Percentiles rank a stretch among this genome's conserved stretches.
These are phyloP conservation scores for Shiraia sp. DNA, from an alignment of 2,329 filamentous ascomycete genomes.

Conservation along the genomic window DNA sequence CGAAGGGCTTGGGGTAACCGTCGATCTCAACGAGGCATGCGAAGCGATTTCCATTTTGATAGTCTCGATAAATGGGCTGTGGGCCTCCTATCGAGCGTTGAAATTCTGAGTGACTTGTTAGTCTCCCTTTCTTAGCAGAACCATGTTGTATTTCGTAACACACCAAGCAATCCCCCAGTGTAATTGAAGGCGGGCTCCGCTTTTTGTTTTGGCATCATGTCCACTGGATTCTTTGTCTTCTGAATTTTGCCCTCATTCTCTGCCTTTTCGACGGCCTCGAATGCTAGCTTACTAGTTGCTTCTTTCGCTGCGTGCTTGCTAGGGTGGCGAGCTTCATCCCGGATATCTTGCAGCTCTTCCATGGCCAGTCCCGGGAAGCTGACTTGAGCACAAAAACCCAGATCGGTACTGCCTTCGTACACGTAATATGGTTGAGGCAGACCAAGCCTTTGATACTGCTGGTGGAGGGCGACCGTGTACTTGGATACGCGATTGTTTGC, in stretches of 20 bases:
- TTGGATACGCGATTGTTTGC: not conserved
- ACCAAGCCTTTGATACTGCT: slow-evolving; percentile 9
- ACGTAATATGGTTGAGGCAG: slow-evolving; percentile 26
- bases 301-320: slow-evolving; percentile 52
- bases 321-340: not conserved
- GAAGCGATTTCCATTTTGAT: slow-evolving; percentile 34
- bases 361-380: slow-evolving; percentile 22
- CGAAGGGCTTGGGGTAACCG: slow-evolving; percentile 36
- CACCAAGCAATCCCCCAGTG: slow-evolving; percentile 46
- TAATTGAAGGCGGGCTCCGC: slow-evolving; percentile 27
- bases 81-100: slow-evolving; percentile 25
- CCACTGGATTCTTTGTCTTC: not conserved
- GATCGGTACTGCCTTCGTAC: slow-evolving; percentile 10
- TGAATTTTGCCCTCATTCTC: not conserved
- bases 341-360: slow-evolving; percentile 25
- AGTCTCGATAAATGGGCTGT: slow-evolving; percentile 45
- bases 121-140: too few species aligned
- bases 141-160: slow-evolving; percentile 6
- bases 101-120: slow-evolving; percentile 29
- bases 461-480: not conserved
- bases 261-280: slow-evolving; percentile 10
- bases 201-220: slow-evolving; percentile 3
- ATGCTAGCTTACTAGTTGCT: slow-evolving; percentile 38
- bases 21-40: slow-evolving; percentile 36
- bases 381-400: slow-evolving; percentile 28